Evolutionary conservation across 306 rosid genomes (phyloP).

Genomic region (Glycine soja): DNA sequence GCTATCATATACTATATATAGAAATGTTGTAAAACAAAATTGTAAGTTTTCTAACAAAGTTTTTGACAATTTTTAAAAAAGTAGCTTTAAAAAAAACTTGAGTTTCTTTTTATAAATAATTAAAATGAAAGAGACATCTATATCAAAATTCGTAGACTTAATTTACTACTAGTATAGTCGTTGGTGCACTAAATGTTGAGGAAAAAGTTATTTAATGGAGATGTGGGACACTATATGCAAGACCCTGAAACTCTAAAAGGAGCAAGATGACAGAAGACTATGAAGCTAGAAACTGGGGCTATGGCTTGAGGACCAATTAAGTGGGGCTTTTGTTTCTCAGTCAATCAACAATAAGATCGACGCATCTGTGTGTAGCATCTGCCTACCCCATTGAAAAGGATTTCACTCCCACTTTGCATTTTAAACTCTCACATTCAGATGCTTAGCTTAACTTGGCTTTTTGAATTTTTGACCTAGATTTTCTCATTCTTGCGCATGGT

Average conservation of each 20-base stretch:
- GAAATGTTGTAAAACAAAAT: background rate
- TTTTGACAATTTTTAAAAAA: background rate
- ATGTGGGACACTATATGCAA: constrained; percentile 50
- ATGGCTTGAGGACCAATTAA: constrained; percentile 1
- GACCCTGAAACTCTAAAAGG: constrained; percentile 44
- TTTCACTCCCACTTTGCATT: constrained; percentile 41
- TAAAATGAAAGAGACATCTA: background rate
- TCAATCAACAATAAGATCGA: constrained; percentile 43
- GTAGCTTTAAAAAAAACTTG: background rate
- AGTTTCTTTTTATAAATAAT: background rate
- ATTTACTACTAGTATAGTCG: background rate
- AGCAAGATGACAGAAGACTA: constrained; percentile 46
- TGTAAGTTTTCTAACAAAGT: background rate
- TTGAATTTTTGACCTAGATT: constrained; percentile 43
- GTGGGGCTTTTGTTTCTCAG: constrained; percentile 42
- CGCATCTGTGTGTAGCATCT: constrained; percentile 47
- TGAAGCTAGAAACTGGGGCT: constrained; percentile 18
- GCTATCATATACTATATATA: background rate
- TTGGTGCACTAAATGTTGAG: constrained; percentile 35
- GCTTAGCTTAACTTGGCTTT: constrained; percentile 39
- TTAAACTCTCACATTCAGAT: constrained; percentile 46
- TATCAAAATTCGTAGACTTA: background rate
- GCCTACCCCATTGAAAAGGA: constrained; percentile 52
- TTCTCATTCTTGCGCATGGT: constrained; percentile 48
- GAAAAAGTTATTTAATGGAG: constrained; percentile 34